A percentile compares a stretch with the other conserved stretches of the same genome.
phyloP scores from a whole-genome alignment of 345 rosid species.

The Eucalyptus erythrocorys region DNA sequence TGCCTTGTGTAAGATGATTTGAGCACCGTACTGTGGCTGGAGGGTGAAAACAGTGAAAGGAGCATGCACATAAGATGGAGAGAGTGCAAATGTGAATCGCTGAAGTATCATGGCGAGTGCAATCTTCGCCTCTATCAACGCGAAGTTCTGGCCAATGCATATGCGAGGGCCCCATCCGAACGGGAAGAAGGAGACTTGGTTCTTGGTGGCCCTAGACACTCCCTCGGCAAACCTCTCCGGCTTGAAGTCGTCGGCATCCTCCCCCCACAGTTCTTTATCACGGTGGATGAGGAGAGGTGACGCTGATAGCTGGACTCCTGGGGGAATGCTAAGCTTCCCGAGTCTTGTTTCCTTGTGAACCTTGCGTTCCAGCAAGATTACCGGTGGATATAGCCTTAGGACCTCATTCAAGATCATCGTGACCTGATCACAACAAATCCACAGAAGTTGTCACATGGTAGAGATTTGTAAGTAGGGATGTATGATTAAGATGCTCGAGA shows the following conservation, averaged over 20 bases:
- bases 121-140: slow-evolving; percentile 49
- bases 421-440: neutral
- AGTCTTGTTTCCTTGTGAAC: slow-evolving; percentile 35
- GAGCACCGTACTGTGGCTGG: slow-evolving; percentile 9
- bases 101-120: slow-evolving; percentile 17
- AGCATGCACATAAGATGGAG: slow-evolving; percentile 11
- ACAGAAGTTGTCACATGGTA: neutral
- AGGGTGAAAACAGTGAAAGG: slow-evolving; percentile 14
- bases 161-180: slow-evolving; percentile 50
- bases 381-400: slow-evolving; percentile 52
- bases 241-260: slow-evolving; percentile 51
- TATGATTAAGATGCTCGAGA: neutral
- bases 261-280: slow-evolving; percentile 47
- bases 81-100: slow-evolving; percentile 21
- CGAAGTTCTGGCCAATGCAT: slow-evolving; percentile 56
- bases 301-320: slow-evolving; percentile 27
- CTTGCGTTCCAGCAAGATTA: slow-evolving; percentile 13
- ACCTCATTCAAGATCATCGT: slow-evolving; percentile 52
- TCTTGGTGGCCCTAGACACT: slow-evolving; percentile 47
- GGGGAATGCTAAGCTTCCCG: slow-evolving; percentile 34
- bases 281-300: slow-evolving; percentile 39
- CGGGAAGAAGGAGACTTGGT: slow-evolving; percentile 40
- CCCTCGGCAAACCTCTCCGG: slow-evolving; percentile 54
- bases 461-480: neutral
- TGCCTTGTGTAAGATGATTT: slow-evolving; percentile 22